phyloP scores from a whole-genome alignment of 2,329 filamentous ascomycete genomes.

The Pezicula carpinea region DNA sequence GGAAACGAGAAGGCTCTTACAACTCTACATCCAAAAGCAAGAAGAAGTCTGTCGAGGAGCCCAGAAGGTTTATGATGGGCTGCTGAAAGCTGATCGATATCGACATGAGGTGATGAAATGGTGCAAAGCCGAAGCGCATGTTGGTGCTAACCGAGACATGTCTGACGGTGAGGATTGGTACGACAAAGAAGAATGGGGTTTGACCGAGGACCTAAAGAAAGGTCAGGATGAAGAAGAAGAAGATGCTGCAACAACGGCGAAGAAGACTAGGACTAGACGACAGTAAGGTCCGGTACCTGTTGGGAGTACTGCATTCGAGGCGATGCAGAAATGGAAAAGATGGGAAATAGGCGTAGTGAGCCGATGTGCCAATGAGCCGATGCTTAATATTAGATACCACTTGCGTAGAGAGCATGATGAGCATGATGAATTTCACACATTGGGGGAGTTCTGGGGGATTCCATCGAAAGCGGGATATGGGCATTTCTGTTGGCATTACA shows the following conservation, averaged over 20 bases:
- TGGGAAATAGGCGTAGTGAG: too few species aligned
- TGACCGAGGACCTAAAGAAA: constrained; percentile 73
- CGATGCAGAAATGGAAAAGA: too few species aligned
- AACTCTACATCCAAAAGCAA: constrained; percentile 79
- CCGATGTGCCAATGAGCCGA: too few species aligned
- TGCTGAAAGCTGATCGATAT: constrained; percentile 68
- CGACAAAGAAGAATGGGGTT: constrained; percentile 73
- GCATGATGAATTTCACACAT: too few species aligned
- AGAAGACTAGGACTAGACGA: constrained; percentile 43
- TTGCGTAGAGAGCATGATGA: too few species aligned
- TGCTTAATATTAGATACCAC: too few species aligned
- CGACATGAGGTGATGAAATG: constrained; percentile 68
- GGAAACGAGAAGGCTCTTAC: constrained; percentile 67
- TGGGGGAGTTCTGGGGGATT: too few species aligned
- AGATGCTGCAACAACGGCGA: constrained; percentile 47
- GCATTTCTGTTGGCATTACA: too few species aligned
- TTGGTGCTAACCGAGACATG: constrained; percentile 61
- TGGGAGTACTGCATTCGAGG: neutral
- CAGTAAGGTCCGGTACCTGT: constrained; percentile 15
- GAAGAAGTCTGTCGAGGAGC: constrained; percentile 75
- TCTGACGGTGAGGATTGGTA: constrained; percentile 90
- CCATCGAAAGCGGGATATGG: neutral
- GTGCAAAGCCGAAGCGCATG: constrained; percentile 74
- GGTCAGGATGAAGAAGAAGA: constrained; percentile 81
- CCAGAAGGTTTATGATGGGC: constrained; percentile 61